A percentile compares a stretch with the other conserved stretches of the same genome.
These are phyloP conservation scores for Glycyrrhiza uralensis DNA, from an alignment of 306 rosid species.

Conservation along the genomic window DNA sequence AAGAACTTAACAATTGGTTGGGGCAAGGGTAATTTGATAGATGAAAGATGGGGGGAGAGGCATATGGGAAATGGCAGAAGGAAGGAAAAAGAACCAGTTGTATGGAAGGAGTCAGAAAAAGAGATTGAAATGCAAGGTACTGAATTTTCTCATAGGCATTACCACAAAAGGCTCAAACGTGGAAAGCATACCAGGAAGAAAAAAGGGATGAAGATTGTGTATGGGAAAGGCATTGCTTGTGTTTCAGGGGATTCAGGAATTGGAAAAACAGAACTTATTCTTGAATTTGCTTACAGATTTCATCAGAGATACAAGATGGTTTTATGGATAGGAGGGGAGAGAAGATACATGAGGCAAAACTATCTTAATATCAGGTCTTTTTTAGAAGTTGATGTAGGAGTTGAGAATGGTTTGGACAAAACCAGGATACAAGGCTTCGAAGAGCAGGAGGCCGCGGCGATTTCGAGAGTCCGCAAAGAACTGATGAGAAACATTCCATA, in stretches of 20 bases:
- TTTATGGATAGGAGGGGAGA: constrained; percentile 89
- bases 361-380: constrained; percentile 72
- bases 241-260: constrained; percentile 87
- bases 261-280: constrained; percentile 91
- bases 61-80: constrained; percentile 39
- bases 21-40: constrained; percentile 53
- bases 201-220: constrained; percentile 58
- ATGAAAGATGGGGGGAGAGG: no score
- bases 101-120: constrained; percentile 91
- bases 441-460: constrained; percentile 81
- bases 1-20: constrained; percentile 61
- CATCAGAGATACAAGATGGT: constrained; percentile 90
- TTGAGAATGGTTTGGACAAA: constrained; percentile 58
- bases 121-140: constrained; percentile 84
- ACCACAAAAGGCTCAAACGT: constrained; percentile 50
- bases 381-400: constrained; percentile 74
- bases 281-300: constrained; percentile 91
- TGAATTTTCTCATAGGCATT: constrained; percentile 52
- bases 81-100: constrained; percentile 76
- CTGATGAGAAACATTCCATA: constrained; percentile 85
- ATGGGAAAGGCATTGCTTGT: constrained; percentile 85
- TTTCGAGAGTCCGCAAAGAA: constrained; percentile 74
- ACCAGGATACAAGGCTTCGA: constrained; percentile 58
- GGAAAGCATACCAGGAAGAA: constrained; percentile 60
- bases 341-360: constrained; percentile 75